phyloP scores from a whole-genome alignment of 768 basidiomycete genomes.

The Mycena venus region DNA sequence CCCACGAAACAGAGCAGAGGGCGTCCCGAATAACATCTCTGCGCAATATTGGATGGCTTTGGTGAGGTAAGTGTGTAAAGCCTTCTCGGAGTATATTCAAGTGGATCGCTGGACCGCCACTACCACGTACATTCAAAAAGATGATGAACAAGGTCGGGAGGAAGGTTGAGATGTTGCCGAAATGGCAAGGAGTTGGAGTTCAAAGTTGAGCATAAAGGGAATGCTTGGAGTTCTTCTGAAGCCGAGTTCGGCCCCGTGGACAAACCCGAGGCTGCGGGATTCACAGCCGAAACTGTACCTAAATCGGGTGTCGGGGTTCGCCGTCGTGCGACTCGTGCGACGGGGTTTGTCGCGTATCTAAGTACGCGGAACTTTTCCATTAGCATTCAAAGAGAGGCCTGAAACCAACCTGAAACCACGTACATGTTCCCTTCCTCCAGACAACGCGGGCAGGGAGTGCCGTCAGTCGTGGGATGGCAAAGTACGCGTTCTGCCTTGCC shows the following conservation, averaged over 20 bases:
- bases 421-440: not conserved
- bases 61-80: not conserved
- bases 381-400: not conserved
- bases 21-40: not conserved
- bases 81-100: not conserved
- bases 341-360: conserved; percentile 21
- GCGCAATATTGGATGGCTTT: not conserved
- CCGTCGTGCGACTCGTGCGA: not conserved
- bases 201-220: not conserved
- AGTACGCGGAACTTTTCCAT: not conserved
- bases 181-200: not conserved
- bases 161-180: not conserved
- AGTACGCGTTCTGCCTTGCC: conserved; percentile 20
- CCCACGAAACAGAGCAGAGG: conserved; percentile 4
- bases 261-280: not conserved
- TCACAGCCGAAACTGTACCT: not conserved
- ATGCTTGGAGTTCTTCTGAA: not conserved
- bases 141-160: conserved; percentile 19
- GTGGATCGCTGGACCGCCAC: not conserved
- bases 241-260: not conserved
- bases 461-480: conserved; percentile 15
- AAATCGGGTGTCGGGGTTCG: not conserved
- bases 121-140: not conserved
- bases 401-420: not conserved
- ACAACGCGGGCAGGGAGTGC: conserved; percentile 19